These are phyloP conservation scores for Aegle marmelos DNA, from an alignment of 345 rosid species.

Conservation along the genomic window DNA sequence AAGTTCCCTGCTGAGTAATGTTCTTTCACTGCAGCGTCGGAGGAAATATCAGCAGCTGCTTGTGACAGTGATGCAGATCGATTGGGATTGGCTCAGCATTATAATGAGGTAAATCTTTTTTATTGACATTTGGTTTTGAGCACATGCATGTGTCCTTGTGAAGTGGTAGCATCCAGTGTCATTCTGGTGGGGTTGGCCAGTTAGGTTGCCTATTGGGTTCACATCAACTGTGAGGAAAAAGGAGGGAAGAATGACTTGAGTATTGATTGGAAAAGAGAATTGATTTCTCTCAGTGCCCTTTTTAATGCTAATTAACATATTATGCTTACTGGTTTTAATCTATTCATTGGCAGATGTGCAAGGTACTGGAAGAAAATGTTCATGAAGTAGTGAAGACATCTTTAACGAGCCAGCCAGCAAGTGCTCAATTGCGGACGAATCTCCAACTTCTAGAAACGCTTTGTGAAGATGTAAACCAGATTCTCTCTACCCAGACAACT, in stretches of 20 bases:
- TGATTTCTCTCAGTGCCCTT: not conserved
- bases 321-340: not conserved
- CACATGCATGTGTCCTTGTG: not conserved
- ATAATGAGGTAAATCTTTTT: constrained; percentile 51
- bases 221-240: not conserved
- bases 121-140: not conserved
- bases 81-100: constrained; percentile 42
- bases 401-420: constrained; percentile 26
- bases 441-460: constrained; percentile 49
- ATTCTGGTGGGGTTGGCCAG: not conserved
- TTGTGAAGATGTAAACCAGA: constrained; percentile 34
- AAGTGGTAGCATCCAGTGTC: not conserved
- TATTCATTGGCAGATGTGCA: constrained; percentile 54
- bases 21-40: constrained; percentile 47
- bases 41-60: constrained; percentile 53
- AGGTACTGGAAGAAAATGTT: constrained; percentile 46
- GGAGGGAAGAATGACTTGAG: not conserved
- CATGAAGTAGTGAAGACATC: constrained; percentile 41
- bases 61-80: constrained; percentile 59
- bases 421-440: constrained; percentile 45
- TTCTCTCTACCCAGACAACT: constrained; percentile 36
- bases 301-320: not conserved
- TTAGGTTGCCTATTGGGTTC: not conserved
- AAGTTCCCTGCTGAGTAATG: not conserved
- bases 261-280: not conserved